Conservation (phyloP, 2,329 filamentous ascomycete species). For the Talaromyces sp. region DNA sequence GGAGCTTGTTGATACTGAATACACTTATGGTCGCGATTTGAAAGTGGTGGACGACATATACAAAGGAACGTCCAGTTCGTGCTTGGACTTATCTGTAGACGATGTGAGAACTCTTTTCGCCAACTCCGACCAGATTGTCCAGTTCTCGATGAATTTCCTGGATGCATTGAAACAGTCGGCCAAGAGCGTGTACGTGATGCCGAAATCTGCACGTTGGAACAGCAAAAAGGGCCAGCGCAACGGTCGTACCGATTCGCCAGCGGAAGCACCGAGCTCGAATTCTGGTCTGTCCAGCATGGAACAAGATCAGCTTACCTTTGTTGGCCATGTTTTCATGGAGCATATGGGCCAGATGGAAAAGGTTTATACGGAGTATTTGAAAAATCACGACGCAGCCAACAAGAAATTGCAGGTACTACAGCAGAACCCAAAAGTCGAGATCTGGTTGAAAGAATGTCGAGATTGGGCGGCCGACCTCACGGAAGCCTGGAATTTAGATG, state of each 20-base stretch:
- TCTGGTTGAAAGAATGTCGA: conserved; percentile 92
- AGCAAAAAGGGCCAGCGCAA: conserved; percentile 47
- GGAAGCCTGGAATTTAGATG: conserved; percentile 89
- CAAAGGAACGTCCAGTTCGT: conserved; percentile 82
- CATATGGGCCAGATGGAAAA: conserved; percentile 57
- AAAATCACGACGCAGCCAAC: conserved; percentile 61
- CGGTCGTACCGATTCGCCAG: conserved; percentile 30
- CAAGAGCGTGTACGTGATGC: conserved; percentile 69
- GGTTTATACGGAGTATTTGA: conserved; percentile 60
- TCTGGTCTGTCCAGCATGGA: conserved; percentile 44
- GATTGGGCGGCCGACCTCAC: conserved; percentile 89
- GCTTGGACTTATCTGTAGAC: conserved; percentile 70
- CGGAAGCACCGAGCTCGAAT: conserved; percentile 24
- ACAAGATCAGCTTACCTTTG: conserved; percentile 53
- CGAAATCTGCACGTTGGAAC: conserved; percentile 50
- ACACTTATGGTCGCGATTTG: conserved; percentile 88
- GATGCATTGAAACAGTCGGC: conserved; percentile 75
- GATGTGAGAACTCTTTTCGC: conserved; percentile 88
- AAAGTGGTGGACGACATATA: conserved; percentile 97
- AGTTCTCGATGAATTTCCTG: conserved; percentile 76
- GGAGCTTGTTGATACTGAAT: conserved; percentile 88
- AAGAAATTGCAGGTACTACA: conserved; percentile 51
- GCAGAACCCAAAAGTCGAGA: conserved; percentile 54
- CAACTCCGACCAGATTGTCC: conserved; percentile 85
- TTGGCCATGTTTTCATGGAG: conserved; percentile 56